A percentile compares a stretch with the other conserved stretches of the same genome.
These are phyloP conservation scores for Plenodomus biglobosus DNA, from an alignment of 2,329 filamentous ascomycete genomes.

Conservation along the genomic window DNA sequence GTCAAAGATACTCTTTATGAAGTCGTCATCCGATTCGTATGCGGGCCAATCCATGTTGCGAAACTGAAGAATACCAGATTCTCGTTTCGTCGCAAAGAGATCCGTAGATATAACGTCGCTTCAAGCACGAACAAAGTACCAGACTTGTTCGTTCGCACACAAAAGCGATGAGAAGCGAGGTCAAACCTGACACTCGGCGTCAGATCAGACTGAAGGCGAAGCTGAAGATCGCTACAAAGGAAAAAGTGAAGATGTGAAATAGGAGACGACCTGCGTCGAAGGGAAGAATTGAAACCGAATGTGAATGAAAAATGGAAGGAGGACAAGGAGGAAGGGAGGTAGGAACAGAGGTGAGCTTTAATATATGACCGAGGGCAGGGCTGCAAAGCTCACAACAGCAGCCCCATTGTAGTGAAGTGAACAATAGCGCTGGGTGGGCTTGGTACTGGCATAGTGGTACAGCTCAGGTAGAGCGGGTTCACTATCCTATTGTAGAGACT, in stretches of 20 bases:
- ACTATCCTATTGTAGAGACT: neutral
- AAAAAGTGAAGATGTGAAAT: neutral
- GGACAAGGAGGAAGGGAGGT: neutral
- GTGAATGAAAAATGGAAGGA: neutral
- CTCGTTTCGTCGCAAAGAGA: neutral
- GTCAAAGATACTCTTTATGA: too few species aligned
- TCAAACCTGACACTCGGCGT: neutral
- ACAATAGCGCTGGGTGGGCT: neutral
- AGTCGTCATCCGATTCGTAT: too few species aligned
- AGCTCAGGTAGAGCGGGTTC: neutral
- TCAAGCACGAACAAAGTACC: neutral
- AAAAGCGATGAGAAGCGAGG: neutral
- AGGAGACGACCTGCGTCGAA: conserved; percentile 9
- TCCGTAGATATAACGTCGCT: neutral
- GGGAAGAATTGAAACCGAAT: neutral
- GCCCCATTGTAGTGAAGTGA: neutral
- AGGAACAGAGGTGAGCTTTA: too few species aligned
- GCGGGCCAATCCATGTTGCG: too few species aligned
- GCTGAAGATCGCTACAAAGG: neutral
- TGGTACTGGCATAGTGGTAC: neutral
- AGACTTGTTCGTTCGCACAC: neutral
- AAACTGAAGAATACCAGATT: too few species aligned
- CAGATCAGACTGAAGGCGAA: neutral
- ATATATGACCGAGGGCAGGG: neutral
- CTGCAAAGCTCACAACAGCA: neutral